A percentile compares a stretch with the other conserved stretches of the same genome.
Conservation (phyloP, 768 basidiomycete species). For the Ephemerocybe angulata region DNA sequence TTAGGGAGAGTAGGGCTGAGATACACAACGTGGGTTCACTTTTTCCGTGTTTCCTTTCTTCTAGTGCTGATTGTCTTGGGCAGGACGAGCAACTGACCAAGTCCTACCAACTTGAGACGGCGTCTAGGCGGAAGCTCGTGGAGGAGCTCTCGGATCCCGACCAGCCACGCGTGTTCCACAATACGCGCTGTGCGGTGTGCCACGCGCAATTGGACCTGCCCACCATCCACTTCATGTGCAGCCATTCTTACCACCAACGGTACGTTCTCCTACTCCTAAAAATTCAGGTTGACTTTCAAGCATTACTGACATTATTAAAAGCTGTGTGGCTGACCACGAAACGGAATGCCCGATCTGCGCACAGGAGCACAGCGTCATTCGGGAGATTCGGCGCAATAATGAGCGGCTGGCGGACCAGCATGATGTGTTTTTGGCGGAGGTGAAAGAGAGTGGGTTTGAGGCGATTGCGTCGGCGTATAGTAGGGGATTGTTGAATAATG, state of each 20-base stretch:
- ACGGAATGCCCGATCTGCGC: conserved; percentile 89
- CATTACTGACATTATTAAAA: conserved; percentile 25
- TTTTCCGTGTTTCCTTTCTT: conserved; percentile 2
- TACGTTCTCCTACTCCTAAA: conserved; percentile 26
- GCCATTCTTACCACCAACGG: conserved; percentile 96
- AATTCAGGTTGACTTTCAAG: background rate
- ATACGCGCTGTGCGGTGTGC: conserved; percentile 89
- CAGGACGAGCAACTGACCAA: conserved; percentile 83
- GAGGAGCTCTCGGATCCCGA: conserved; percentile 74
- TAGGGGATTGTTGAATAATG: conserved; percentile 55
- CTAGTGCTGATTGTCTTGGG: conserved; percentile 1
- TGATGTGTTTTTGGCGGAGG: conserved; percentile 74
- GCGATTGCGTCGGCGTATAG: conserved; percentile 70
- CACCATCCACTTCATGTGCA: conserved; percentile 96
- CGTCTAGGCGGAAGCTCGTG: conserved; percentile 75
- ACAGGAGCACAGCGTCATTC: conserved; percentile 80
- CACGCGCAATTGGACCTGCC: conserved; percentile 89
- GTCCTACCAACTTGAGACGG: conserved; percentile 88
- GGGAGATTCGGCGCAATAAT: conserved; percentile 86
- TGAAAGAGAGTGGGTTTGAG: conserved; percentile 67
- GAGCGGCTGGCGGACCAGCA: conserved; percentile 80
- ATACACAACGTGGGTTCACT: conserved; percentile 67
- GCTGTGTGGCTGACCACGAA: conserved; percentile 87
- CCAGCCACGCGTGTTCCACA: conserved; percentile 86
- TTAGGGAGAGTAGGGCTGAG: conserved; percentile 68